Conservation (phyloP, 495 filamentous ascomycete genomes). For the Tuber borchii region DNA sequence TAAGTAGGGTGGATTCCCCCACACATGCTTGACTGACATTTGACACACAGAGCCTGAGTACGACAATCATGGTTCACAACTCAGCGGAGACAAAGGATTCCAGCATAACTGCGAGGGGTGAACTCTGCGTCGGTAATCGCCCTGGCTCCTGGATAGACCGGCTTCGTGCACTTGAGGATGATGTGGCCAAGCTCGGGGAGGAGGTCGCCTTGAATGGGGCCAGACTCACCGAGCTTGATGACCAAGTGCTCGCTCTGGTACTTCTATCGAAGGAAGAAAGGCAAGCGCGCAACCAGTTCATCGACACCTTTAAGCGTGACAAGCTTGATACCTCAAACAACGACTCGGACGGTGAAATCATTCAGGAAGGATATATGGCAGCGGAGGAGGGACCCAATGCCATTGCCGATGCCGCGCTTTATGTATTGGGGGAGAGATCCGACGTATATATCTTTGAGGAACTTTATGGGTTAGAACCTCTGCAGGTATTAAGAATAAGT, state of each 20-base stretch:
- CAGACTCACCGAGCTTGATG: slow-evolving; percentile 14
- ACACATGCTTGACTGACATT: not conserved
- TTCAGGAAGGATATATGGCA: slow-evolving; percentile 8
- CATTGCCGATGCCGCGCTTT: slow-evolving; percentile 1
- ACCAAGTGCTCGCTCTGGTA: slow-evolving; percentile 15
- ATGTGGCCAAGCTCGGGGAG: too few relatives aligned
- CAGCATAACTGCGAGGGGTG: not conserved
- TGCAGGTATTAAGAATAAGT: slow-evolving; percentile 11
- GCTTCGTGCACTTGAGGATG: slow-evolving; percentile 11
- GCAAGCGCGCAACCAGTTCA: not conserved
- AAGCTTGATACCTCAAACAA: not conserved
- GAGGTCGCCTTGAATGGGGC: too few relatives aligned
- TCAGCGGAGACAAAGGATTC: not conserved
- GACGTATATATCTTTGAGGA: not conserved
- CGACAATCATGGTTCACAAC: not conserved
- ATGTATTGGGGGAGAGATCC: not conserved
- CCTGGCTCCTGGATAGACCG: not conserved
- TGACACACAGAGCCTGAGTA: not conserved
- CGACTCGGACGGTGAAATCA: not conserved
- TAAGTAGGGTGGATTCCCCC: not conserved
- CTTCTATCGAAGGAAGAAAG: not conserved
- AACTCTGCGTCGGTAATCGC: slow-evolving; percentile 8
- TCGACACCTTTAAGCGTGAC: slow-evolving; percentile 12
- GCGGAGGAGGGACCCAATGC: too few relatives aligned
- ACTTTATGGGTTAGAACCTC: slow-evolving; percentile 9